Base-by-base conservation (phyloP, 2,329 filamentous ascomycete species). In the Aspergillus fumigatus region DNA sequence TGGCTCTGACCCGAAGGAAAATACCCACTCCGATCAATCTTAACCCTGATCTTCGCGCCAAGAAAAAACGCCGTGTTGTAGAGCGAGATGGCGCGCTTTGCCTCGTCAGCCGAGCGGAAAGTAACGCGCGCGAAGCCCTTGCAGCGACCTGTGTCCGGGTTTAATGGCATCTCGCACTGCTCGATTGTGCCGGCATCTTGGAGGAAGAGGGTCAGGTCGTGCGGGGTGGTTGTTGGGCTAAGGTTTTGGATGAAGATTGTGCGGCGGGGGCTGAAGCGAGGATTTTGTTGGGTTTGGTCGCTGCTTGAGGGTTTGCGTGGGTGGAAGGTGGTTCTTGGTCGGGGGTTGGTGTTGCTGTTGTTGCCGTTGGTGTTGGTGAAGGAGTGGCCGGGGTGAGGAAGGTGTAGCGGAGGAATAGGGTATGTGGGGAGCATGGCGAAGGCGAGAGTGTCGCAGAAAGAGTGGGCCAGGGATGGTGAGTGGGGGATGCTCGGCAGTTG, bases 51-150 rank as follows among this genome's bases (percentile, higher is more conserved):
- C 9, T 60, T 68, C 1, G 64, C 62, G 1, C 70, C 71, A 55
- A 68, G 67, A 52, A 76, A 71, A 4, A 59, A 57, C 17, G 67
- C 57, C 32, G 71, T 72, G 57, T 76, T 70, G 52, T 71, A 70
- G 50, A 68, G 62, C 1, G 58, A 56, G 21, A 73, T 64, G 11
- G 70, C 71, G n/a, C 65, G 64, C 52, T 69, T 69, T 4, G 74
- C 74, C 35, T 75, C 72, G 0, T 75, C 73, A 11, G 63, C 58
- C 9, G 59, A 68, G 40, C 59, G 65, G 58, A 75, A 71, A 2
- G 67, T 70, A 4, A 70, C 67, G 7, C 64, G 70, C 1, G 68
- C 66, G 43, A 67, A 67, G 17, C 62, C 59, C 54, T 62, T 63
- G 17, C 61, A 64, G 23, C 62, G 57, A 10, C 60, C 56, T 10